Conservation (phyloP, 768 basidiomycete genomes). For the Hydnomerulius pinastri region DNA sequence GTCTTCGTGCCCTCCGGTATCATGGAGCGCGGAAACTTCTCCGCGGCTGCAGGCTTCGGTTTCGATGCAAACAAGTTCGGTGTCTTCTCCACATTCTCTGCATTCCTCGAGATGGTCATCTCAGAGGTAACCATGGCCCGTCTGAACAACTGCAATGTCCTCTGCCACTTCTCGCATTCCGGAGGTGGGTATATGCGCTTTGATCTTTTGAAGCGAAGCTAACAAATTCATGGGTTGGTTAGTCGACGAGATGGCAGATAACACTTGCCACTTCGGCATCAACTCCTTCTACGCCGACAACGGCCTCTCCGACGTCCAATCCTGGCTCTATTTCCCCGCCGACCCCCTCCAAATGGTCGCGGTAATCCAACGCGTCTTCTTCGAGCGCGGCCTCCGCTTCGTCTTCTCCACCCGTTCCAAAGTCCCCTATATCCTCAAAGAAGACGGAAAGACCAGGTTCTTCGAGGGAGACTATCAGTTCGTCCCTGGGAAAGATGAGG, state of each 20-base stretch:
- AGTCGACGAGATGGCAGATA: conserved; percentile 75
- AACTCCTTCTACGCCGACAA: conserved; percentile 91
- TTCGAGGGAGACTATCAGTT: conserved; percentile 77
- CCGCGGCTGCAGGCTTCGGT: conserved; percentile 85
- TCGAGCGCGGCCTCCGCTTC: conserved; percentile 80
- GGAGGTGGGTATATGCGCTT: conserved; percentile 52
- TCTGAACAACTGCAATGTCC: conserved; percentile 83
- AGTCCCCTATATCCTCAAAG: conserved; percentile 82
- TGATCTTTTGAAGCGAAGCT: background rate
- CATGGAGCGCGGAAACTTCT: conserved; percentile 85
- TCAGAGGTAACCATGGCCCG: conserved; percentile 94
- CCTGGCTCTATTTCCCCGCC: conserved; percentile 87
- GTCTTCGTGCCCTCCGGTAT: conserved; percentile 85
- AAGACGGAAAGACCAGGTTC: conserved; percentile 65
- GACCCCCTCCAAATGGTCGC: conserved; percentile 81
- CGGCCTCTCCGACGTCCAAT: conserved; percentile 76
- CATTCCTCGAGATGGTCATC: conserved; percentile 89
- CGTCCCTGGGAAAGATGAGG: conserved; percentile 82
- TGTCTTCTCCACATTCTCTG: conserved; percentile 89
- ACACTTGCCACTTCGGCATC: conserved; percentile 68
- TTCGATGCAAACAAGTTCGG: conserved; percentile 82
- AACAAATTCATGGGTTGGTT: background rate
- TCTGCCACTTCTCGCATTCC: conserved; percentile 88
- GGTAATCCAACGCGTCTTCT: conserved; percentile 76
- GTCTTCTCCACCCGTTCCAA: conserved; percentile 90